phyloP scores from a whole-genome alignment of 148 eudicot species.

The Fagopyrum tataricum region DNA sequence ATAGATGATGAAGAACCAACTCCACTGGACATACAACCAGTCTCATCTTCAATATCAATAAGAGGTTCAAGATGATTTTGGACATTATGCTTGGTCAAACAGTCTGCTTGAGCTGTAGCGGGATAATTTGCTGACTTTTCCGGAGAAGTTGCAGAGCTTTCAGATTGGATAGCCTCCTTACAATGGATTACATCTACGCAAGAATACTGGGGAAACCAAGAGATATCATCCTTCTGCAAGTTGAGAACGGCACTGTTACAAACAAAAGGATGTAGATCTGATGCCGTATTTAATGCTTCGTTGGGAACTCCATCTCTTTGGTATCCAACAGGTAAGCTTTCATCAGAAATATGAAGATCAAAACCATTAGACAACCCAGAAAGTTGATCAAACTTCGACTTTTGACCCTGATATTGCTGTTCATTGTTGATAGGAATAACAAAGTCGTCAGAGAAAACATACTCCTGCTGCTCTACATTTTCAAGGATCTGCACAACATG shows the following conservation, averaged over 20 bases:
- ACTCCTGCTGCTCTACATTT: slow-evolving; percentile 24
- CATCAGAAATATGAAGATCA: slow-evolving; percentile 24
- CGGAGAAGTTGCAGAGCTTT: slow-evolving; percentile 22
- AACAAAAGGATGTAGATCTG: slow-evolving; percentile 15
- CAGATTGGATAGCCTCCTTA: slow-evolving; percentile 40
- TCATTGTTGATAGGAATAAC: background rate
- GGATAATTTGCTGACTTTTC: slow-evolving; percentile 17
- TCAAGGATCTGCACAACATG: slow-evolving; percentile 22
- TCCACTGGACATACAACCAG: slow-evolving; percentile 22
- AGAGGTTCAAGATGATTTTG: slow-evolving; percentile 37
- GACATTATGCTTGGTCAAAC: slow-evolving; percentile 14
- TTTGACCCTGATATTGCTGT: slow-evolving; percentile 20
- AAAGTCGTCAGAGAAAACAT: slow-evolving; percentile 16
- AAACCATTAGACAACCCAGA: slow-evolving; percentile 31
- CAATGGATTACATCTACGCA: slow-evolving; percentile 18
- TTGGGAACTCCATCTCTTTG: slow-evolving; percentile 18
- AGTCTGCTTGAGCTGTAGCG: slow-evolving; percentile 17
- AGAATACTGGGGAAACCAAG: slow-evolving; percentile 21
- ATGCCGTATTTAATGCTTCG: slow-evolving; percentile 9
- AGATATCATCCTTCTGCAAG: slow-evolving; percentile 16
- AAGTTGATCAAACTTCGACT: slow-evolving; percentile 32
- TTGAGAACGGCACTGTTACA: slow-evolving; percentile 15
- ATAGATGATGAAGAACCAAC: slow-evolving; percentile 23
- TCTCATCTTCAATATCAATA: slow-evolving; percentile 27
- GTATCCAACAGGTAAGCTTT: slow-evolving; percentile 24